A percentile compares a stretch with the other conserved stretches of the same genome.
phyloP scores from a whole-genome alignment of 352 stramenopile species.

The Phytopythium kandeliae region DNA sequence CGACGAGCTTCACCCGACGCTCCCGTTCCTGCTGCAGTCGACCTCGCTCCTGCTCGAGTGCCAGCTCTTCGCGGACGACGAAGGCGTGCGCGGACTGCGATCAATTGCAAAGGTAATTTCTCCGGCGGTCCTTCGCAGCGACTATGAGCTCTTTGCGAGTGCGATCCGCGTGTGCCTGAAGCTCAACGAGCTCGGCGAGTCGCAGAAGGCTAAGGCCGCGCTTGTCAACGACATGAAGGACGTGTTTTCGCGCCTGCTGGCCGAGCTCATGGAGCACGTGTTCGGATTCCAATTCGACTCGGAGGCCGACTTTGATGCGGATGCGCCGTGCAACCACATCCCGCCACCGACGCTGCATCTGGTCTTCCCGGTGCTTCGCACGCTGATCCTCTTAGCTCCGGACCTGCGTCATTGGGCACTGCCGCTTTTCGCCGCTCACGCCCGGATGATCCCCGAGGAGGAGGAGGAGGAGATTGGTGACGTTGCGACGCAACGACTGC shows the following conservation, averaged over 20 bases:
- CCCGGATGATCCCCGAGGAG: slow-evolving; percentile 83
- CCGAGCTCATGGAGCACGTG: slow-evolving; percentile 63
- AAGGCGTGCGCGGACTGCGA: slow-evolving; percentile 14
- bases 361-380: slow-evolving; percentile 67
- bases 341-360: slow-evolving; percentile 72
- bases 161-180: slow-evolving; percentile 49
- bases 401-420: slow-evolving; percentile 60
- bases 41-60: slow-evolving; percentile 49
- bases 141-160: slow-evolving; percentile 61
- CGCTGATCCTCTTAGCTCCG: slow-evolving; percentile 40
- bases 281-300: slow-evolving; percentile 82
- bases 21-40: slow-evolving; percentile 59
- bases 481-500: slow-evolving; percentile 57
- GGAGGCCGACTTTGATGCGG: slow-evolving; percentile 67
- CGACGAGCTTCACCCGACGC: slow-evolving; percentile 66
- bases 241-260: slow-evolving; percentile 56
- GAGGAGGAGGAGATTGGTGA: slow-evolving; percentile 87
- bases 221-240: slow-evolving; percentile 31
- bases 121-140: slow-evolving; percentile 50
- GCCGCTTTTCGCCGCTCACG: slow-evolving; percentile 72
- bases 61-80: slow-evolving; percentile 33
- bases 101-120: slow-evolving; percentile 58
- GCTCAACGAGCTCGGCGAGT: slow-evolving; percentile 26
- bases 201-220: slow-evolving; percentile 29
- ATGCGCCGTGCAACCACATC: slow-evolving; percentile 58